A percentile compares a stretch with the other conserved stretches of the same genome.
These are phyloP conservation scores for Fulvia fulva DNA, from an alignment of 2,329 filamentous ascomycete genomes.

Conservation along the genomic window DNA sequence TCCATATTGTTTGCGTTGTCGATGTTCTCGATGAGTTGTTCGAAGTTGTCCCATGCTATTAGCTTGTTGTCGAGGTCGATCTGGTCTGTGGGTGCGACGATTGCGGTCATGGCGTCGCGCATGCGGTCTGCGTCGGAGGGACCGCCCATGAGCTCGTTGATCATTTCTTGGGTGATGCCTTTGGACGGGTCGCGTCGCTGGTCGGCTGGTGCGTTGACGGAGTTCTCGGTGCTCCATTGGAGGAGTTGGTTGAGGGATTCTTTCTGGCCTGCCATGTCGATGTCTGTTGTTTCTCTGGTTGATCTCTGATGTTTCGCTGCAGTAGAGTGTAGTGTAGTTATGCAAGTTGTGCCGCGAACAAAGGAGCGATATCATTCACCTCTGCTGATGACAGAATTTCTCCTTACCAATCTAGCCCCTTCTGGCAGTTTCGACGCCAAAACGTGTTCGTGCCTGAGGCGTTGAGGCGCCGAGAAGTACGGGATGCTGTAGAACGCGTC, in stretches of 20 bases:
- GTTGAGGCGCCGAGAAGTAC: neutral
- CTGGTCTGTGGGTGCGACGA: constrained; percentile 54
- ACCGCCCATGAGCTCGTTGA: constrained; percentile 73
- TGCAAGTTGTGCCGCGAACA: neutral
- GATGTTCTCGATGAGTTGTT: constrained; percentile 84
- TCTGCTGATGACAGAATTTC: neutral
- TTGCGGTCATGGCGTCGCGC: constrained; percentile 74
- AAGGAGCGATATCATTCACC: constrained; percentile 7
- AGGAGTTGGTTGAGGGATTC: constrained; percentile 66
- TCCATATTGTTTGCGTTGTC: constrained; percentile 97
- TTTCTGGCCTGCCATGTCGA: constrained; percentile 22
- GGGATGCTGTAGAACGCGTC: neutral
- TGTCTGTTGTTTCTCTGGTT: neutral
- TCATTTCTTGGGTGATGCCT: constrained; percentile 62
- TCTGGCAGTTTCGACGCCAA: constrained; percentile 16
- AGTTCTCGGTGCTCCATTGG: constrained; percentile 71
- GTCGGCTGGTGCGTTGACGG: constrained; percentile 40
- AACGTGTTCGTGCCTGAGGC: neutral
- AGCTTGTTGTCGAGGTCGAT: constrained; percentile 71
- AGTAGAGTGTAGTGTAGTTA: neutral
- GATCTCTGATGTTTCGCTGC: neutral
- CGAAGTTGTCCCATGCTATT: constrained; percentile 88
- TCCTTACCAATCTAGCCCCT: constrained; percentile 14
- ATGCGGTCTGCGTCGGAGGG: constrained; percentile 90
- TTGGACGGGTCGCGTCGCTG: constrained; percentile 35